Conservation (phyloP, 331 rosid species). For the Cydonia oblonga region DNA sequence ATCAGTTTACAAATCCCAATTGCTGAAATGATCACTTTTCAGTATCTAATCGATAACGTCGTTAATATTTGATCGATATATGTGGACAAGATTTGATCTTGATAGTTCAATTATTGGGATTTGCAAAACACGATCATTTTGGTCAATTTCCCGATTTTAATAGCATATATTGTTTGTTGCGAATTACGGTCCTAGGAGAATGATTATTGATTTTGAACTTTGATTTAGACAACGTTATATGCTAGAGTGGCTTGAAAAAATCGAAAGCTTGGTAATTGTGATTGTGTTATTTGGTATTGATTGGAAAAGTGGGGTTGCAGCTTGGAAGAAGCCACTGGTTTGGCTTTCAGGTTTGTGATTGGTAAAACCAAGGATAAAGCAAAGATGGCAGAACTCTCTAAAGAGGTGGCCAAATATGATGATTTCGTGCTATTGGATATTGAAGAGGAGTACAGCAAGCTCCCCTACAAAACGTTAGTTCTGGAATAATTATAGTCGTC, state of each 20-base stretch:
- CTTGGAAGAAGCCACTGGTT: conserved; percentile 88
- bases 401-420: conserved; percentile 58
- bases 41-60: background rate
- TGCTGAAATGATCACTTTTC: background rate
- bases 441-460: conserved; percentile 98
- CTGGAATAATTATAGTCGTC: conserved; percentile 8
- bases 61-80: background rate
- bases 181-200: background rate
- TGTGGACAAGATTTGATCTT: background rate
- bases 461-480: conserved; percentile 97
- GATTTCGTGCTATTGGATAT: conserved; percentile 83
- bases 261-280: background rate
- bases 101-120: background rate
- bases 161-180: conserved; percentile 1
- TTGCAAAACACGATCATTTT: background rate
- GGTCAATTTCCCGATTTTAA: background rate
- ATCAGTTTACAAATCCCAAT: background rate
- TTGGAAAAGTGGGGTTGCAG: conserved; percentile 39
- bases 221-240: background rate
- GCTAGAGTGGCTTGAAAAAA: background rate
- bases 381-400: conserved; percentile 59
- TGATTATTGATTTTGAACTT: background rate
- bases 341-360: conserved; percentile 82
- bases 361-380: conserved; percentile 57
- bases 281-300: background rate